phyloP scores from a whole-genome alignment of 148 eudicot species.

The Fagopyrum esculentum region DNA sequence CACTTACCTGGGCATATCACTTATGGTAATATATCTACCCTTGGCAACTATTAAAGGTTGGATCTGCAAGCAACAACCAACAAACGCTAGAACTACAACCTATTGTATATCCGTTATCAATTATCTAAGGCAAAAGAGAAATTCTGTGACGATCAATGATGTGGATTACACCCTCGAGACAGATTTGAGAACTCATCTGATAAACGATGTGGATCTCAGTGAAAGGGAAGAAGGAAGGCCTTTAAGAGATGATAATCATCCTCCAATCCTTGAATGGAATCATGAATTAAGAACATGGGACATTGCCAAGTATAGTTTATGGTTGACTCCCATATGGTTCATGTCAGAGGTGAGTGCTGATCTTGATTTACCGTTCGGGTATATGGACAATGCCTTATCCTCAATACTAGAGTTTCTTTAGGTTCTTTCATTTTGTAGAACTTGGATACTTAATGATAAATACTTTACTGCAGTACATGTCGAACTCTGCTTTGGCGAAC shows the following conservation, averaged over 20 bases:
- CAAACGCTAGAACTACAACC: background rate
- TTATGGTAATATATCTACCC: conserved; percentile 36
- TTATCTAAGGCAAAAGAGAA: background rate
- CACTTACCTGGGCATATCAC: conserved; percentile 34
- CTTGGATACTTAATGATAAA: too few species aligned
- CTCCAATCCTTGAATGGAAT: background rate
- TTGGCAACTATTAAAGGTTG: conserved; percentile 28
- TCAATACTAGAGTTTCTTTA: too few species aligned
- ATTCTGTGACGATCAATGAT: conserved; percentile 8
- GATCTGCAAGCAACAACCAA: conserved; percentile 15
- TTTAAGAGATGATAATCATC: conserved; percentile 1
- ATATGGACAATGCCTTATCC: too few species aligned
- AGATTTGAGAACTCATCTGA: conserved; percentile 13
- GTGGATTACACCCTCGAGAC: conserved; percentile 3
- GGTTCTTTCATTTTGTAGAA: too few species aligned
- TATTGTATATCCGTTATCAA: background rate
- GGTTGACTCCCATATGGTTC: conserved; percentile 40
- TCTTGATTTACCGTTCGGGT: background rate
- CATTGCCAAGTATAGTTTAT: conserved; percentile 27
- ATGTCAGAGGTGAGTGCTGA: conserved; percentile 23
- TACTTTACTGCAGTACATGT: conserved; percentile 30
- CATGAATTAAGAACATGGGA: conserved; percentile 19
- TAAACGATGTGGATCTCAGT: conserved; percentile 17
- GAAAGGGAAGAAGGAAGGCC: conserved; percentile 29
- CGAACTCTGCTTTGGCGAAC: conserved; percentile 40